Evolutionary conservation across 306 rosid species (phyloP), one percentile per base, ranked within the genome.

Genomic region (Castanopsis chinensis): DNA sequence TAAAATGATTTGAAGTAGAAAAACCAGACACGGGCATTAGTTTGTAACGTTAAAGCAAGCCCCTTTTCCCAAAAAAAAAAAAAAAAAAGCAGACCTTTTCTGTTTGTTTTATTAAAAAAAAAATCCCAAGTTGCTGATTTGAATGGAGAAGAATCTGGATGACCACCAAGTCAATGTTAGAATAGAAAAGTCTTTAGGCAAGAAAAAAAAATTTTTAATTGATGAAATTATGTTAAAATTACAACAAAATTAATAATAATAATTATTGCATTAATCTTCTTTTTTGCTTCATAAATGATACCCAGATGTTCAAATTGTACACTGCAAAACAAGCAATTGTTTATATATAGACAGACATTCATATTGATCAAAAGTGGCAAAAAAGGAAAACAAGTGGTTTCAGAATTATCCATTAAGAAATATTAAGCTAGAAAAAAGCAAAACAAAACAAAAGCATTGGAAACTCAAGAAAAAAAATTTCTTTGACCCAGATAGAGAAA

Each of bases 11-110:
- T 10, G 14, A 12, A 55, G 69, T 55, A 78, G 76, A 83, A 77
- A 79, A 65, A 78, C 70, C 35, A 21, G 75, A 82, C 63, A 63
- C 18, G 53, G 78, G 84, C 74, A 59, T 79, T 74, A 32, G 54
- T 35, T 43, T 68, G 71, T 82, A 72, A 79, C 81, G 80, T 73
- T 56, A 87, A 92, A 87, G 92, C 84, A 80, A 53, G 69, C 70
- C 76, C 72, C 83, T 85, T 81, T 88, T 82, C 53, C 63, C 77
- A 58, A 79, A 77, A 61, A 41, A 37, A 7, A 41, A 2, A 32
- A 4, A 32, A 5, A 41, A 76, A 89, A 85, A 83, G 78, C 51
- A 67, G 79, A 80, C 80, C 74, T 83, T 85, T 83, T 78, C 52
- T 83, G 78, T 79, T 82, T 77, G 76, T 75, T 69, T 76, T 75